These are phyloP conservation scores for Groenewaldozyma sp. DNA, from an alignment of 1,139 yeast species.

Conservation along the genomic window DNA sequence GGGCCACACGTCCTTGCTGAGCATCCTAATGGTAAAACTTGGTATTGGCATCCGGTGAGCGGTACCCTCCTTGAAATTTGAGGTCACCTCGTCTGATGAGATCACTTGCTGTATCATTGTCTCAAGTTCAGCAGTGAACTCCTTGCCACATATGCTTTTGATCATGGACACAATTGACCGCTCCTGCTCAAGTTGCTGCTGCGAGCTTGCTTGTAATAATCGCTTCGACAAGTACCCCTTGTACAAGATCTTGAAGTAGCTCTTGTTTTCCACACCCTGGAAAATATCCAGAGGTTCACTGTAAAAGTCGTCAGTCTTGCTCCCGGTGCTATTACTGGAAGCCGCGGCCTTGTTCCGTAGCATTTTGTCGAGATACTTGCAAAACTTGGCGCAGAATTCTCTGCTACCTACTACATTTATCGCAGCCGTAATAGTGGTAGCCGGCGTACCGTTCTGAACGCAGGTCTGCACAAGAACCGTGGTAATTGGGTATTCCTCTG, in stretches of 20 bases:
- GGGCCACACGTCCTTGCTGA: slow-evolving; percentile 29
- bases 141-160: slow-evolving; percentile 28
- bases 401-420: neutral
- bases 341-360: neutral
- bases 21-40: slow-evolving; percentile 24
- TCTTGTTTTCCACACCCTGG: slow-evolving; percentile 28
- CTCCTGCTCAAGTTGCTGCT: slow-evolving; percentile 25
- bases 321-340: neutral
- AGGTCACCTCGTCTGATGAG: slow-evolving; percentile 18
- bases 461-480: too few species aligned
- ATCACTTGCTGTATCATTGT: slow-evolving; percentile 32
- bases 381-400: neutral
- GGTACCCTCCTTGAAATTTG: slow-evolving; percentile 16
- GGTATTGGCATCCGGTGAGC: slow-evolving; percentile 3
- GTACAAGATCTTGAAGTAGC: slow-evolving; percentile 29
- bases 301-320: neutral
- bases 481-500: too few species aligned
- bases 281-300: slow-evolving; percentile 10
- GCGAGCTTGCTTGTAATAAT: slow-evolving; percentile 25
- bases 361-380: slow-evolving; percentile 2
- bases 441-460: too few species aligned
- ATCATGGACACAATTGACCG: slow-evolving; percentile 22
- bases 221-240: slow-evolving; percentile 32
- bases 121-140: slow-evolving; percentile 24
- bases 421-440: too few species aligned